Conservation (phyloP, 225 moss, liverwort and hornwort genomes). For the Marchantia polymorpha region DNA sequence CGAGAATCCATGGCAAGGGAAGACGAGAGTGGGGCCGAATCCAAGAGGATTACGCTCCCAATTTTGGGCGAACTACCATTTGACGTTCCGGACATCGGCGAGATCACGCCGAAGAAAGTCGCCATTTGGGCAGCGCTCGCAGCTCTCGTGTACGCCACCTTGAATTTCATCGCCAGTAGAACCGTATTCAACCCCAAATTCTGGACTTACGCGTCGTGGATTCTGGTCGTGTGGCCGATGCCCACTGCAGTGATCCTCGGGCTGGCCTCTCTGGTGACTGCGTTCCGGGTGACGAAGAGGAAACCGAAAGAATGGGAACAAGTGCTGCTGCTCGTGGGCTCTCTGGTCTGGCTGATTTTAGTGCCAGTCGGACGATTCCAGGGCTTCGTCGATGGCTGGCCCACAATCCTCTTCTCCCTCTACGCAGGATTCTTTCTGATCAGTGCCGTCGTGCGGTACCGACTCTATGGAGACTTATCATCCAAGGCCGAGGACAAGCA, state of each 20-base stretch:
- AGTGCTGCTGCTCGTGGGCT: constrained; percentile 53
- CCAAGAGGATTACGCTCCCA: constrained; percentile 25
- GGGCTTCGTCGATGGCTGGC: constrained; percentile 88
- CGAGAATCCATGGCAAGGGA: constrained; percentile 2
- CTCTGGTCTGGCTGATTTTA: constrained; percentile 82
- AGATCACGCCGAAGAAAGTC: constrained; percentile 46
- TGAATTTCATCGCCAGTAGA: constrained; percentile 35
- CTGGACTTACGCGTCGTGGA: constrained; percentile 75
- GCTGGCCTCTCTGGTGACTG: constrained; percentile 53
- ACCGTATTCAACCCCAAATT: constrained; percentile 59
- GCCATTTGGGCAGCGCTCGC: constrained; percentile 57
- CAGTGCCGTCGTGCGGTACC: constrained; percentile 68
- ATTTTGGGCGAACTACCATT: constrained; percentile 36
- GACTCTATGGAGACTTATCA: constrained; percentile 61
- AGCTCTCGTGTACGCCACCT: constrained; percentile 44
- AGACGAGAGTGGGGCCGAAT: not conserved
- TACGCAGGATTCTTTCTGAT: constrained; percentile 77
- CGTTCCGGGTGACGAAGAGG: constrained; percentile 47
- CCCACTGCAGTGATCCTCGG: constrained; percentile 63
- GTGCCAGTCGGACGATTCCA: constrained; percentile 68
- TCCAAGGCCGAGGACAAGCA: constrained; percentile 55
- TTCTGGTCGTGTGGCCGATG: constrained; percentile 83
- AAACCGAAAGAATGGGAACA: constrained; percentile 78
- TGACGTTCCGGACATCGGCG: constrained; percentile 8
- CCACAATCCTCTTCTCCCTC: constrained; percentile 57